Evolutionary conservation across 2,329 filamentous ascomycete genomes (phyloP).

Genomic region (Knufia petricola): DNA sequence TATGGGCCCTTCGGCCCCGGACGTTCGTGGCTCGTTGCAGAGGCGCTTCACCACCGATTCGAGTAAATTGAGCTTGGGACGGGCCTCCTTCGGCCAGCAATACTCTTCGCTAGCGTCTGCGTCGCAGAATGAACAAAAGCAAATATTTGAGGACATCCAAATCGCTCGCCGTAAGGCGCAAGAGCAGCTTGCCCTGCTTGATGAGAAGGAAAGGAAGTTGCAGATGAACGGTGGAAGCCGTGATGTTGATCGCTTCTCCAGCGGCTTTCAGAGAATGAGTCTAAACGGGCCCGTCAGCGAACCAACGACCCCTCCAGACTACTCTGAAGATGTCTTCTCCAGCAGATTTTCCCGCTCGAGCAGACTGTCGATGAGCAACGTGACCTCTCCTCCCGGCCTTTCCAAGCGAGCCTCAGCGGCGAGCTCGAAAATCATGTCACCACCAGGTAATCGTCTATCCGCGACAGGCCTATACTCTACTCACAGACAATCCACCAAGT

Average conservation of each 20-base stretch:
- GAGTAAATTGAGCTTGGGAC: slow-evolving; percentile 53
- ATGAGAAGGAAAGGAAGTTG: slow-evolving; percentile 41
- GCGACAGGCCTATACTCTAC: slow-evolving; percentile 27
- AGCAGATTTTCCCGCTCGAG: slow-evolving; percentile 74
- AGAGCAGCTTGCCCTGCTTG: slow-evolving; percentile 81
- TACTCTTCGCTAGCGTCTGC: slow-evolving; percentile 23
- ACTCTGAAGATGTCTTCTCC: slow-evolving; percentile 70
- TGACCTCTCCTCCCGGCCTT: slow-evolving; percentile 69
- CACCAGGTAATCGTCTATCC: slow-evolving; percentile 54
- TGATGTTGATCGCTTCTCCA: slow-evolving; percentile 75
- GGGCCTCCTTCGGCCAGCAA: slow-evolving; percentile 22
- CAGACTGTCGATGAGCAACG: slow-evolving; percentile 78
- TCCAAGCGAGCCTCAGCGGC: slow-evolving; percentile 65
- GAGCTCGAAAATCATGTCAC: slow-evolving; percentile 71
- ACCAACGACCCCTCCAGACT: slow-evolving; percentile 91
- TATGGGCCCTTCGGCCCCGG: slow-evolving; percentile 46
- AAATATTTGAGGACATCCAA: slow-evolving; percentile 82
- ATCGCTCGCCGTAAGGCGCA: slow-evolving; percentile 86
- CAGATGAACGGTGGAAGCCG: slow-evolving; percentile 65
- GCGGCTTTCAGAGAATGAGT: slow-evolving; percentile 37
- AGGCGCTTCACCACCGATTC: slow-evolving; percentile 91
- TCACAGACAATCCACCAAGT: slow-evolving; percentile 66
- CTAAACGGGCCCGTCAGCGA: slow-evolving; percentile 69
- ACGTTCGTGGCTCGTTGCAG: slow-evolving; percentile 68
- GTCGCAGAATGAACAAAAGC: slow-evolving; percentile 57